Evolutionary conservation across 1,139 yeast genomes (phyloP).

Genomic region (Hansenula sp.): DNA sequence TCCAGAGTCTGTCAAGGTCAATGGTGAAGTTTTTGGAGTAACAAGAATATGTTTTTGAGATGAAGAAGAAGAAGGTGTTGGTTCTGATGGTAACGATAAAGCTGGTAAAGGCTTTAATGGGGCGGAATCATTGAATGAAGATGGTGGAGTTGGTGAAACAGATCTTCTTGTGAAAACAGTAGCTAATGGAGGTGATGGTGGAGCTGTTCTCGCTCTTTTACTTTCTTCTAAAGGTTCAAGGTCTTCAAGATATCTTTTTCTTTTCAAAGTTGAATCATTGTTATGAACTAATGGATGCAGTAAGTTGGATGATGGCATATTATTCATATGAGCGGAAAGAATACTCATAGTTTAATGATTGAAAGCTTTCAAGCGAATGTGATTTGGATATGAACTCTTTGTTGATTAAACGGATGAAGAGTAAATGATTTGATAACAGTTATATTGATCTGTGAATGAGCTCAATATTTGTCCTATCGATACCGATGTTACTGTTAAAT

Average conservation of each 20-base stretch:
- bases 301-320: slow-evolving; percentile 14
- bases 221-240: slow-evolving; percentile 19
- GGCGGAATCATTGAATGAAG: slow-evolving; percentile 2
- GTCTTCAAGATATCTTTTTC: slow-evolving; percentile 22
- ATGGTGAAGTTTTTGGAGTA: slow-evolving; percentile 6
- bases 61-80: not conserved
- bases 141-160: slow-evolving; percentile 16
- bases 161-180: slow-evolving; percentile 15
- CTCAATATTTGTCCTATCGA: not conserved
- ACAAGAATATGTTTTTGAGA: not conserved
- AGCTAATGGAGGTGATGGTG: slow-evolving; percentile 39
- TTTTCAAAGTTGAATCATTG: slow-evolving; percentile 10
- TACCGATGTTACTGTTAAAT: too few relatives aligned
- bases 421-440: too few relatives aligned
- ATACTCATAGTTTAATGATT: slow-evolving; percentile 6
- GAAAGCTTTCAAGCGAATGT: not conserved
- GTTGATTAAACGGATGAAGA: too few relatives aligned
- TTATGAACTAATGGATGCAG: slow-evolving; percentile 12
- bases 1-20: slow-evolving; percentile 1
- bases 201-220: slow-evolving; percentile 49
- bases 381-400: not conserved
- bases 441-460: not conserved
- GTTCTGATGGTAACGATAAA: slow-evolving; percentile 7
- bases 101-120: slow-evolving; percentile 7
- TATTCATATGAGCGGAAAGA: slow-evolving; percentile 6